Evolutionary conservation across 371 early-diverging fungal species (phyloP), one percentile per base, ranked within the genome.

Genomic region (Rhizopus arrhizus): DNA sequence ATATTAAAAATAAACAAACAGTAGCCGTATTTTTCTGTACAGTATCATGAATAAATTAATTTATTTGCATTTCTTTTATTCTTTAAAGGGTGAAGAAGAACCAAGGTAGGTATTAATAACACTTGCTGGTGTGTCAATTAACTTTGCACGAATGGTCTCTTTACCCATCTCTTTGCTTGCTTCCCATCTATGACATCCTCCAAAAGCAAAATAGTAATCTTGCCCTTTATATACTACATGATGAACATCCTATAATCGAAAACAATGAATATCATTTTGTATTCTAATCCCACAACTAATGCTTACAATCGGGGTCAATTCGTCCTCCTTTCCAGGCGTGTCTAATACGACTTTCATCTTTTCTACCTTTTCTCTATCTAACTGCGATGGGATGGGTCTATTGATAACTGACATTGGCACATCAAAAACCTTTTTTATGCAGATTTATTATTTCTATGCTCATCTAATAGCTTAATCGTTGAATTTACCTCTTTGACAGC

Each of bases 181-280:
- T 55, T 71, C 78, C 80, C 80, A 80, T 13, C 80, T 71, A 57
- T 80, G 80, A 41, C 80, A 80, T 4, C 80, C 80, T 7, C 80
- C 80, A 61, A 80, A 72, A 8, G 75, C 78, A 64, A 80, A 77
- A 36, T 77, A 80, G 35, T 80, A 80, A 32, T 80, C 74, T n/a
- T 73, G 15, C 5, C 69, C 75, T 33, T 75, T 73, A 46, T 75
- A 65, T 46, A 64, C 55, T 5, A 71, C 72, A 58, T 75, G 80
- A 64, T 80, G 77, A 28, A 73, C 70, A 47, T 74, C 73, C 70
- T 77, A 65, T 41, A 15, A 11, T 31, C 40, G 4, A n/a, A 42
- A 28, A 16, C 16, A 43, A 15, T 43, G 5, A 43, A 47, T 40
- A 2, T 11, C 5, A 5, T 9, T n/a, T 43, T 43, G 8, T 43